phyloP scores from a whole-genome alignment of 1,139 yeast species.

The Yamadazyma atmosphaerica region DNA sequence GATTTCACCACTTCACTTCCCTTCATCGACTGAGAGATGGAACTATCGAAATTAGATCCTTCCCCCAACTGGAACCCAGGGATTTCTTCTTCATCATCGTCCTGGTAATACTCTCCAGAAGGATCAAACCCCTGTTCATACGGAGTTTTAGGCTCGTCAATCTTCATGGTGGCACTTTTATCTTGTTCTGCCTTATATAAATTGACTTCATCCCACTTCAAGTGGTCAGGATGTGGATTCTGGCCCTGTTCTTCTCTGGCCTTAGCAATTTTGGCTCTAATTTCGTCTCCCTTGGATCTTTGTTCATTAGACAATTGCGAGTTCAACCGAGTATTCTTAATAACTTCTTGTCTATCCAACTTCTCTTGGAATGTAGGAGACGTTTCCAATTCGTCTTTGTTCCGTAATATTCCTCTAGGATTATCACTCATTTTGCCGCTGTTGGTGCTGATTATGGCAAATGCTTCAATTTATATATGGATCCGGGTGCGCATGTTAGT shows the following conservation, averaged over 20 bases:
- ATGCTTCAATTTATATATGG: too few species aligned
- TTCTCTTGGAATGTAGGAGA: constrained; percentile 10
- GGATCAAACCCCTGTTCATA: constrained; percentile 93
- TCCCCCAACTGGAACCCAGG: constrained; percentile 47
- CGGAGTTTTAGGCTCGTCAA: constrained; percentile 97
- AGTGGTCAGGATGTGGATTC: constrained; percentile 14
- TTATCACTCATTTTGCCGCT: constrained; percentile 3
- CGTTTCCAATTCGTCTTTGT: constrained; percentile 20
- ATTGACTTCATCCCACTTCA: constrained; percentile 76
- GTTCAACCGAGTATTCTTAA: constrained; percentile 42
- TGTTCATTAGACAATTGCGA: constrained; percentile 33
- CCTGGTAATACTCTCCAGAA: constrained; percentile 75
- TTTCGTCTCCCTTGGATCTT: constrained; percentile 35
- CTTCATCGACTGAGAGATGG: constrained; percentile 24
- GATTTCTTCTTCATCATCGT: constrained; percentile 68
- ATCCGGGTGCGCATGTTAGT: too few species aligned
- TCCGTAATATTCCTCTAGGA: constrained; percentile 48
- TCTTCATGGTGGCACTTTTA: constrained; percentile 73
- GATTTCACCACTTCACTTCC: constrained; percentile 39
- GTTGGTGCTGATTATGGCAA: too few species aligned
- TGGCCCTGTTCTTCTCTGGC: constrained; percentile 16
- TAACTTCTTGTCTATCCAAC: constrained; percentile 47
- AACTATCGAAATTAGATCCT: constrained; percentile 37
- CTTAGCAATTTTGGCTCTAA: constrained; percentile 40
- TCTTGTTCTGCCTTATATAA: constrained; percentile 67